A percentile compares a stretch with the other conserved stretches of the same genome.
These are phyloP conservation scores for Excoecaria cochinchinensis DNA, from an alignment of 345 rosid genomes.

Conservation along the genomic window DNA sequence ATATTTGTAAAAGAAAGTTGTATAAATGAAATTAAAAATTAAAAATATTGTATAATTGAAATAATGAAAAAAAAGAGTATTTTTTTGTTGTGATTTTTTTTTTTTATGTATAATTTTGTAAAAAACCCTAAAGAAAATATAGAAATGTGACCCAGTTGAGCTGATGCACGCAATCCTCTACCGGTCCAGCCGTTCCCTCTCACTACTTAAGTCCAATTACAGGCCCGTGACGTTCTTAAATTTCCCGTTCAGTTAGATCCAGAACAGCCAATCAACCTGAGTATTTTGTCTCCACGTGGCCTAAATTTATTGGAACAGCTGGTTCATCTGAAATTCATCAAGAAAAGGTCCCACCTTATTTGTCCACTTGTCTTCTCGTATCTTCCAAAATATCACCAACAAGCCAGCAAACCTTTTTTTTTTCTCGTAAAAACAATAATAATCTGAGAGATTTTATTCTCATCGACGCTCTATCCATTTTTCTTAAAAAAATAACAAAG, in stretches of 20 bases:
- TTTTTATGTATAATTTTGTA: too few species aligned
- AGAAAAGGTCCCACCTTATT: conserved; percentile 19
- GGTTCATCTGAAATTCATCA: not conserved
- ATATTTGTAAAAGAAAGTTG: too few species aligned
- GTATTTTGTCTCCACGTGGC: conserved; percentile 4
- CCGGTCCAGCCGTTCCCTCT: too few species aligned
- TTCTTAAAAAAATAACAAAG: conserved; percentile 38
- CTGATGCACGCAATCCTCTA: too few species aligned
- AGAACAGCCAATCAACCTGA: conserved; percentile 1
- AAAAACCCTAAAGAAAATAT: too few species aligned
- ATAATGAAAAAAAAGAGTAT: too few species aligned
- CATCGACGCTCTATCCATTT: conserved; percentile 16
- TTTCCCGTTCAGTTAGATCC: not conserved
- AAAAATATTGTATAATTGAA: too few species aligned
- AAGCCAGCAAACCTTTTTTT: conserved; percentile 28
- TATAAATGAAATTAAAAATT: too few species aligned
- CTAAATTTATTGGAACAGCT: not conserved
- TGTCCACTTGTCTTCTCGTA: conserved; percentile 47
- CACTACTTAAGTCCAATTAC: too few species aligned
- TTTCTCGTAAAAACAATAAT: not conserved
- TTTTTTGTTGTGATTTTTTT: too few species aligned
- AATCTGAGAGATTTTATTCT: not conserved
- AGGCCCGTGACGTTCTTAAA: too few species aligned
- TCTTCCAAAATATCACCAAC: conserved; percentile 40
- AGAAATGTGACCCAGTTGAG: too few species aligned